Evolutionary conservation across 2,329 filamentous ascomycete genomes (phyloP).

Genomic region (Arthrobotrys entomopaga): DNA sequence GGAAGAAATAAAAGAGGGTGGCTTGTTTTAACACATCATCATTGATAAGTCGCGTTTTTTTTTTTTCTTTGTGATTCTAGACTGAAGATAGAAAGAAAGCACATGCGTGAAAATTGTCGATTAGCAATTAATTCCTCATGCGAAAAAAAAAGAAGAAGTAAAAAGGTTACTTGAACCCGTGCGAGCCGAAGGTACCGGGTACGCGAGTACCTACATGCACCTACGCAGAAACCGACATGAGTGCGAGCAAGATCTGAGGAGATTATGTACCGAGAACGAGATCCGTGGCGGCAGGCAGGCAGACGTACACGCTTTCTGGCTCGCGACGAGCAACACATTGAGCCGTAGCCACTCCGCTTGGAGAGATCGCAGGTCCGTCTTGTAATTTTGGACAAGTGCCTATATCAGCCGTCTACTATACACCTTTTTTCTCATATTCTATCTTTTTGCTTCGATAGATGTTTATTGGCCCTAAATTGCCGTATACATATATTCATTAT

Average conservation of each 20-base stretch:
- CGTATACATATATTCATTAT: slow-evolving; percentile 23
- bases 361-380: slow-evolving; percentile 42
- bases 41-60: background rate
- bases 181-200: slow-evolving; percentile 21
- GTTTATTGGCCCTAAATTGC: slow-evolving; percentile 35
- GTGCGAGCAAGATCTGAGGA: slow-evolving; percentile 33
- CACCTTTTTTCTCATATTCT: slow-evolving; percentile 37
- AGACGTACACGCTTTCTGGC: slow-evolving; percentile 11
- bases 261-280: slow-evolving; percentile 46
- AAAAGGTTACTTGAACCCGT: background rate
- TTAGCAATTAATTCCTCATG: slow-evolving; percentile 24
- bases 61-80: background rate
- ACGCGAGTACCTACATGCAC: slow-evolving; percentile 23
- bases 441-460: slow-evolving; percentile 6
- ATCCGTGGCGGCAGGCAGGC: slow-evolving; percentile 48
- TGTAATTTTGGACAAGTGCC: slow-evolving; percentile 13
- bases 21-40: slow-evolving; percentile 2
- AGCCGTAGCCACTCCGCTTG: slow-evolving; percentile 13
- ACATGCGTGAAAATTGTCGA: slow-evolving; percentile 19
- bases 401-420: slow-evolving; percentile 44
- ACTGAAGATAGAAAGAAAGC: slow-evolving; percentile 16
- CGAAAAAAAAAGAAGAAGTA: slow-evolving; percentile 4
- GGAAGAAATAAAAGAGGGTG: slow-evolving; percentile 3
- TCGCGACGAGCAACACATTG: slow-evolving; percentile 55
- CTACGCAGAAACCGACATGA: background rate